Percentiles rank a stretch among this genome's conserved stretches.
These are phyloP conservation scores for Entomortierella chlamydospora DNA, from an alignment of 192 early-diverging fungal genomes.

Conservation along the genomic window DNA sequence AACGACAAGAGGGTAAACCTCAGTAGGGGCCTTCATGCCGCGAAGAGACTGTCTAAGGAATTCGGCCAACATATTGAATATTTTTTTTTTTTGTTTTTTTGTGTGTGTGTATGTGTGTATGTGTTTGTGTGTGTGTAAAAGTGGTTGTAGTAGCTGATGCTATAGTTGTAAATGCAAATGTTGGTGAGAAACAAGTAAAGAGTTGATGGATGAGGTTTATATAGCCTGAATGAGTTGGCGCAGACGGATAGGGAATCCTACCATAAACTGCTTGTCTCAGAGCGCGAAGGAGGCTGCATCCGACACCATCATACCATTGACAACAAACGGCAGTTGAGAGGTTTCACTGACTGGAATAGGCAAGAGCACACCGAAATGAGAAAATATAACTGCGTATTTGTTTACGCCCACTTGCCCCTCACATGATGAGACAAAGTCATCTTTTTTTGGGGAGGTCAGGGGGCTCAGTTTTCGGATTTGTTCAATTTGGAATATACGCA, in stretches of 20 bases:
- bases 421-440: no score
- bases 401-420: no score
- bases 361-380: no score
- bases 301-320: neutral
- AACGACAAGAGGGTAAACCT: constrained; percentile 46
- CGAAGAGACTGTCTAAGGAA: constrained; percentile 31
- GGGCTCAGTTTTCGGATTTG: constrained; percentile 8
- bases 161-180: neutral
- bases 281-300: neutral
- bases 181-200: neutral
- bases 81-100: neutral
- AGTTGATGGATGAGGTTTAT: neutral
- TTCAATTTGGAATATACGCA: constrained; percentile 7
- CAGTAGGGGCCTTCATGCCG: constrained; percentile 47
- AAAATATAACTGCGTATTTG: no score
- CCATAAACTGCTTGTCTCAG: neutral
- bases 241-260: no score
- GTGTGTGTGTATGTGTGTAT: constrained; percentile 2
- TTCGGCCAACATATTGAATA: constrained; percentile 41
- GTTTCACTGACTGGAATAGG: no score
- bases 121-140: constrained; percentile 1
- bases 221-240: no score
- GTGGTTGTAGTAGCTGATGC: neutral
- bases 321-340: no score
- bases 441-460: no score